phyloP scores from a whole-genome alignment of 768 basidiomycete genomes.

The Mycena haematopus region DNA sequence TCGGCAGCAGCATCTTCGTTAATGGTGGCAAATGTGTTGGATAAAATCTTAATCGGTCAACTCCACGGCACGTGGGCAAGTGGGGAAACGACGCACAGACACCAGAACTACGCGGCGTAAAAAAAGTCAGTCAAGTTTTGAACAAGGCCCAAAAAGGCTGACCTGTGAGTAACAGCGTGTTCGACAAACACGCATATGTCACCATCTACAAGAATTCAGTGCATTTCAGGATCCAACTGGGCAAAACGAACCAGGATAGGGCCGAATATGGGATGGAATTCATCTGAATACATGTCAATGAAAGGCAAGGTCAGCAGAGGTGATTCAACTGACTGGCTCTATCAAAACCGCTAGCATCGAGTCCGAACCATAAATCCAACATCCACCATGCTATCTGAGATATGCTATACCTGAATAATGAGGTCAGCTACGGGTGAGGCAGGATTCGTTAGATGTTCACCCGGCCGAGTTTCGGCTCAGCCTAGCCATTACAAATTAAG shows the following conservation, averaged over 20 bases:
- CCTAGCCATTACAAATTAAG: slow-evolving; percentile 43
- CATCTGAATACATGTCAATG: slow-evolving; percentile 43
- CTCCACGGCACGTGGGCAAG: background rate
- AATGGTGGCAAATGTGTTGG: slow-evolving; percentile 93
- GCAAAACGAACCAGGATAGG: slow-evolving; percentile 60
- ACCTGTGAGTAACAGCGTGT: slow-evolving; percentile 91
- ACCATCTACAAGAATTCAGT: slow-evolving; percentile 56
- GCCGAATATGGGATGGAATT: slow-evolving; percentile 88
- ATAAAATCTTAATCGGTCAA: slow-evolving; percentile 71
- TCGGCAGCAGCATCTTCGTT: slow-evolving; percentile 93
- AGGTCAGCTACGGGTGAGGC: background rate
- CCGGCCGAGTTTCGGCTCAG: slow-evolving; percentile 65
- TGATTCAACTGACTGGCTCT: slow-evolving; percentile 64
- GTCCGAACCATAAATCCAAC: slow-evolving; percentile 92
- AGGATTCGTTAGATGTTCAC: slow-evolving; percentile 42
- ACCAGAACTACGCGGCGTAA: slow-evolving; percentile 62
- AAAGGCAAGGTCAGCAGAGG: background rate
- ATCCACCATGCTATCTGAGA: slow-evolving; percentile 88
- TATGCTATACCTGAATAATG: slow-evolving; percentile 27
- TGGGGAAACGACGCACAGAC: slow-evolving; percentile 56
- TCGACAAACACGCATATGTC: slow-evolving; percentile 89
- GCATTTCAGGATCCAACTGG: background rate
- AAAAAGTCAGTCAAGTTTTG: slow-evolving; percentile 18
- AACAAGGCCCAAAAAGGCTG: slow-evolving; percentile 3
- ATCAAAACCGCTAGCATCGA: slow-evolving; percentile 91